These are phyloP conservation scores for Acanthamoeba rhysodes DNA, from an alignment of 208 protist species.

Conservation along the genomic window DNA sequence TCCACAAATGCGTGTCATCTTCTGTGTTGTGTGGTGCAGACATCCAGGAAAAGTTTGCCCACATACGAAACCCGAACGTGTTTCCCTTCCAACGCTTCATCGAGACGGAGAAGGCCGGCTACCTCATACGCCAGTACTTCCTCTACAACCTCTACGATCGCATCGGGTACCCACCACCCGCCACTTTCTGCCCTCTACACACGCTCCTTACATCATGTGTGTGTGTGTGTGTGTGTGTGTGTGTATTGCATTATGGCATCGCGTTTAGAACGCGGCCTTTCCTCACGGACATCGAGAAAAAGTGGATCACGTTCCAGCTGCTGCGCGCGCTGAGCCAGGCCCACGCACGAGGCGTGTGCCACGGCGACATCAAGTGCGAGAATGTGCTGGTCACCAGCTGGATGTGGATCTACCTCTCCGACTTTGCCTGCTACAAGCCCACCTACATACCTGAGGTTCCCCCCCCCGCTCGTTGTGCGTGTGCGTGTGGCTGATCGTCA, in stretches of 20 bases:
- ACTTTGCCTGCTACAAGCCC: constrained; percentile 89
- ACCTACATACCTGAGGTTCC: constrained; percentile 82
- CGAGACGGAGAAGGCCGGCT: constrained; percentile 85
- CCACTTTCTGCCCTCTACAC: too few species aligned
- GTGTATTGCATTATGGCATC: not conserved
- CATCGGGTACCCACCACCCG: constrained; percentile 67
- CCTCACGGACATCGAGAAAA: constrained; percentile 83
- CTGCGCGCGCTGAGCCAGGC: constrained; percentile 78
- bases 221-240: too few species aligned
- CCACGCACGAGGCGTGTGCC: constrained; percentile 77
- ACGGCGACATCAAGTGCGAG: constrained; percentile 90
- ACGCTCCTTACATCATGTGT: too few species aligned
- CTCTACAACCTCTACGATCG: constrained; percentile 87
- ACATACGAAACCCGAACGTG: constrained; percentile 72
- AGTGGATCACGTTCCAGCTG: constrained; percentile 86
- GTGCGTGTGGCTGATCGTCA: not conserved
- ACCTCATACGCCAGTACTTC: constrained; percentile 87
- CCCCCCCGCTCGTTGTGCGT: too few species aligned
- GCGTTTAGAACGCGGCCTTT: constrained; percentile 79
- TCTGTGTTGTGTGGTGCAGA: constrained; percentile 49
- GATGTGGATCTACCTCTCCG: constrained; percentile 87
- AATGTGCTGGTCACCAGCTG: constrained; percentile 89
- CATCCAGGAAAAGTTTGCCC: constrained; percentile 74
- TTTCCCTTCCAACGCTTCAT: constrained; percentile 84
- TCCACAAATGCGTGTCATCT: too few species aligned